Evolutionary conservation across 2,329 filamentous ascomycete genomes (phyloP), one percentile per base, ranked within the genome.

Genomic region (Microdochium bolleyi): DNA sequence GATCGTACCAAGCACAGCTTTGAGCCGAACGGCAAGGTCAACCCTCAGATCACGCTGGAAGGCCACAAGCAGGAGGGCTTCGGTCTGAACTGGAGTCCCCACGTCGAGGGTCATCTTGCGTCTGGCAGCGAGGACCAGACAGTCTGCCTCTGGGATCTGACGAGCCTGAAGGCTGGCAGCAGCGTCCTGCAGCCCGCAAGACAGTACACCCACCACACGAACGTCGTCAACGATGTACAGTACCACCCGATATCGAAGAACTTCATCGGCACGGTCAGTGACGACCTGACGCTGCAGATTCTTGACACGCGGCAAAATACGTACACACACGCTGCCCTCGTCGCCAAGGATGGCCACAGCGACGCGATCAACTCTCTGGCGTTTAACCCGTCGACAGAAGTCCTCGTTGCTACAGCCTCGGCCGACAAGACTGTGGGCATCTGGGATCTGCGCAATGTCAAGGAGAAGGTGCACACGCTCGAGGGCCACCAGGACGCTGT

Each of bases 311-410:
- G 94, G 61, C 80, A 82, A 64, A 65, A 77, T 27, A 80, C 83
- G 52, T 84, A 78, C 52, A 83, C 81, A 57, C 82, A 79, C 58
- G 83, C 89, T 1, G 84, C 88, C 3, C 79, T 88, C 50, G 79
- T 85, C 38, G 87, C 84, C 19, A 76, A 81, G 57, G 77, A 83
- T 49, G 92, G 92, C 10, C 95, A 99, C 66, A 80, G 80, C 9
- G 94, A 97, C 68, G 92, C 92, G 19, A 92, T 99, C 70, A 99
- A 99, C 67, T 88, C 90, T n/a, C 76, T 99, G 24, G 86, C 94
- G 0, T 99, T 96, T 74, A 96, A 96, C 65, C 92, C 92, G 0
- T 86, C 85, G 30, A 88, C 87, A n/a, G 92, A 99, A 65, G 89
- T 88, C 34, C 79, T 96, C 37, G 78, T 99, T 38, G 94, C 92